Conservation (phyloP, 2,329 filamentous ascomycete genomes). For the Ascochyta fabae region DNA sequence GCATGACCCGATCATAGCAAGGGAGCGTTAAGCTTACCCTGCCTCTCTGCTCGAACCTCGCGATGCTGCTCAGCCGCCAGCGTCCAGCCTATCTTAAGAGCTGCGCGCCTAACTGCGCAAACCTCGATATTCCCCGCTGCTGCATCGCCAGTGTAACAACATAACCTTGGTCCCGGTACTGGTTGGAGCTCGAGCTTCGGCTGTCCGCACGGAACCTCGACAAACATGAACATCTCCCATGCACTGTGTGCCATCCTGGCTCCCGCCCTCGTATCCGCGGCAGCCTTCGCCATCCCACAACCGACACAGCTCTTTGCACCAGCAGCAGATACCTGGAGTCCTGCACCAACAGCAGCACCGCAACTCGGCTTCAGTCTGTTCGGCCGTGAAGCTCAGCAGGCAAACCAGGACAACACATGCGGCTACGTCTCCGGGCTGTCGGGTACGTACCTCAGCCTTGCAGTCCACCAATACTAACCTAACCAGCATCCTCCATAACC, state of each 20-base stretch:
- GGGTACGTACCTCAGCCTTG: slow-evolving; percentile 25
- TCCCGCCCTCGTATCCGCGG: slow-evolving; percentile 31
- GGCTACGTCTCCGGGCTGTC: slow-evolving; percentile 38
- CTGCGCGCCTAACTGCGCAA: slow-evolving; percentile 12
- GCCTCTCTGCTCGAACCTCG: slow-evolving; percentile 20
- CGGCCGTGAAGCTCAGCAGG: slow-evolving; percentile 25
- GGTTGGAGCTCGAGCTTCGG: slow-evolving; percentile 12
- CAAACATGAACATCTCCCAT: slow-evolving; percentile 31
- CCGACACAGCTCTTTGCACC: slow-evolving; percentile 35
- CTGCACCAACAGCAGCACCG: slow-evolving; percentile 39
- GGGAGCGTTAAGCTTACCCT: slow-evolving; percentile 26
- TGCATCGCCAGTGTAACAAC: slow-evolving; percentile 16
- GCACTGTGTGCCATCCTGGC: slow-evolving; percentile 38
- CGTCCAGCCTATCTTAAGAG: slow-evolving; percentile 15
- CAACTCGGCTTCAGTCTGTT: slow-evolving; percentile 33
- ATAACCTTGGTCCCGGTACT: slow-evolving; percentile 11
- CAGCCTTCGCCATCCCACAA: slow-evolving; percentile 37
- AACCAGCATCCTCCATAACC: slow-evolving; percentile 37
- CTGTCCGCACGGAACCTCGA: slow-evolving; percentile 25
- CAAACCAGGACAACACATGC: slow-evolving; percentile 34
- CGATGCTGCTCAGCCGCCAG: slow-evolving; percentile 24
- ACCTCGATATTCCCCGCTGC: slow-evolving; percentile 6
- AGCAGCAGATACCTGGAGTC: slow-evolving; percentile 37
- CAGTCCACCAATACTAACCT: slow-evolving; percentile 3
- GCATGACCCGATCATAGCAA: slow-evolving; percentile 23